Conservation (phyloP, 1,284 basidiomycete species). For the Tilletia caries region DNA sequence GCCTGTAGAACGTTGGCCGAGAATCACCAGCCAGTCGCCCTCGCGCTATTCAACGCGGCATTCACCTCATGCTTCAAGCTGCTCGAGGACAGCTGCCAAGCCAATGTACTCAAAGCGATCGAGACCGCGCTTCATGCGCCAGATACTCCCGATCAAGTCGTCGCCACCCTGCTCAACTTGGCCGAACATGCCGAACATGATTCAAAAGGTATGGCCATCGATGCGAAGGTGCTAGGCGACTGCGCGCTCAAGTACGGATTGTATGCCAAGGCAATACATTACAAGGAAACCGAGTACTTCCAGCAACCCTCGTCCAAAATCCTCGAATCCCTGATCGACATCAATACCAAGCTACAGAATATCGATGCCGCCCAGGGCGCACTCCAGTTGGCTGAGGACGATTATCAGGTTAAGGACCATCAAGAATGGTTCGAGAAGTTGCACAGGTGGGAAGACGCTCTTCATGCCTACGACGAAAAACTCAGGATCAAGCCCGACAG, state of each 20-base stretch:
- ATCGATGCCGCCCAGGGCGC: constrained; percentile 51
- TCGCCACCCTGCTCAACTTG: constrained; percentile 90
- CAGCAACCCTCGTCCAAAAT: constrained; percentile 75
- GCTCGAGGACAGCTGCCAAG: constrained; percentile 68
- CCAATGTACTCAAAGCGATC: constrained; percentile 75
- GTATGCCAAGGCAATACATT: constrained; percentile 96
- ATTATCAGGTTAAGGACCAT: constrained; percentile 73
- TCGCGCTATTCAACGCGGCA: constrained; percentile 95
- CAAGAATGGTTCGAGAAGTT: constrained; percentile 98
- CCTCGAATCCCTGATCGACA: constrained; percentile 90
- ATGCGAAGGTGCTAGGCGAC: constrained; percentile 86
- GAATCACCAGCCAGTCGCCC: constrained; percentile 82
- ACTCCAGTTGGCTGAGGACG: constrained; percentile 48
- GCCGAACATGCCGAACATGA: constrained; percentile 99
- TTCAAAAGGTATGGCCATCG: constrained; percentile 91
- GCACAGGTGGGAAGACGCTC: constrained; percentile 91
- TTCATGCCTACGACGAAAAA: constrained; percentile 68
- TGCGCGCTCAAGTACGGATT: constrained; percentile 88
- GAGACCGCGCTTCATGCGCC: constrained; percentile 79
- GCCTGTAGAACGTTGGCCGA: constrained; percentile 93
- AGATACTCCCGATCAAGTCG: constrained; percentile 74
- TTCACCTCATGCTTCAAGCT: constrained; percentile 98
- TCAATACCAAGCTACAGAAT: constrained; percentile 96
- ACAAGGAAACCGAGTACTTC: constrained; percentile 97
- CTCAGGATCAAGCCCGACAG: constrained; percentile 24